Base-by-base conservation (phyloP, 345 rosid species). In the Eucalyptus viminalis region DNA sequence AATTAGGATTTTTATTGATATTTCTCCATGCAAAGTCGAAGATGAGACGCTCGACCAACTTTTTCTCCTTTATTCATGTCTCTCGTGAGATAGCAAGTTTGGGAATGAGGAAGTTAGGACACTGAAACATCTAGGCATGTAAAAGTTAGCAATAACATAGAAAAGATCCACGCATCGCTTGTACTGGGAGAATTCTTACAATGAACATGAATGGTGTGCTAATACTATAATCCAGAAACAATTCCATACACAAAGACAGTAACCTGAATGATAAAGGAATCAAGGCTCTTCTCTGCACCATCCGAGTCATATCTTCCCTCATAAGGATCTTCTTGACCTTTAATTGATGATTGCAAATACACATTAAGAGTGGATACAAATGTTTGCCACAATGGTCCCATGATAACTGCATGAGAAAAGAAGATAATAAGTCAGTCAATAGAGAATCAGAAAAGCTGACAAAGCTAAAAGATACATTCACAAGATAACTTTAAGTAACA, bases 281-380 rank as follows among this genome's bases (percentile, higher is more conserved):
- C 99, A 91, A 97, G 96, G 92, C 98, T 95, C 92, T 91, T 96
- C 92, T 97, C 99, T 86, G 92, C 96, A 91, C 99, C 99, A 94
- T 97, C 99, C 19, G 99, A 97, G 91, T 97, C 99, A 91, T 97
- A 97, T 89, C 95, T 93, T 90, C 95, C 99, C 51, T 94, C 97
- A 91, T 90, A 96, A 37, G 97, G 86, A 92, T 96, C 96, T 92
- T 94, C 97, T 80, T 91, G 89, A 89, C 98, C 98, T 92, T 95
- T 94, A 90, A 96, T 76, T 94, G 99, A 94, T 40, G 98, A 95
- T 62, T 90, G 94, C 69, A 92, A 86, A 89, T 97, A 96, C 72
- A 97, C 97, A 89, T 93, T 89, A 86, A 96, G 92, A 92, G 99
- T 94, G 62, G 97, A 94, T 56, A 94, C 95, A 93, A 96, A 95